These are phyloP conservation scores for Cephaloascus albidus DNA, from an alignment of 805 yeast species.

Conservation along the genomic window DNA sequence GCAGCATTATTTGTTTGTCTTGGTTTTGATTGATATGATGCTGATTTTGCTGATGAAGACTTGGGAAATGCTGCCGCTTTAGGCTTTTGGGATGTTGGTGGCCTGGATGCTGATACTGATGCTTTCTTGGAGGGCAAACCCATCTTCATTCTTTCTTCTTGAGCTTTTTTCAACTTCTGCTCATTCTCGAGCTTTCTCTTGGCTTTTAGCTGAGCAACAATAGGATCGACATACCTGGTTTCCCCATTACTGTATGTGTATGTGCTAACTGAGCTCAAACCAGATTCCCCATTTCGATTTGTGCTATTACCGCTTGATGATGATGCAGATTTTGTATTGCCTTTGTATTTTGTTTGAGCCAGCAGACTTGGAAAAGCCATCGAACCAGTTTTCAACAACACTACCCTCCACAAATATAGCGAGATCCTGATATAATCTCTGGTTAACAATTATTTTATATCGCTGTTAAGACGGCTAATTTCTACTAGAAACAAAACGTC, in stretches of 20 bases:
- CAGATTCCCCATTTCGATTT: neutral
- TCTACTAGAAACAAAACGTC: too few species aligned
- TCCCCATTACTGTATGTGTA: conserved; percentile 1
- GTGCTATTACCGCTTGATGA: neutral
- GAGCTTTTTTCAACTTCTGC: conserved; percentile 21
- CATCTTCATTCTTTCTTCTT: conserved; percentile 20
- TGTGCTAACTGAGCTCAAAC: neutral
- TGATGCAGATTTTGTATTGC: neutral
- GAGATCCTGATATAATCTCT: too few species aligned
- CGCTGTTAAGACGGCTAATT: too few species aligned
- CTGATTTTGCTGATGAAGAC: conserved; percentile 1
- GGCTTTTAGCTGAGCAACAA: conserved; percentile 61
- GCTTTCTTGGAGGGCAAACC: conserved; percentile 18
- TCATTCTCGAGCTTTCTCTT: conserved; percentile 50
- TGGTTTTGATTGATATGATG: conserved; percentile 5
- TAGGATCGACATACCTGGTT: conserved; percentile 47
- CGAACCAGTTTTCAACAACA: too few species aligned
- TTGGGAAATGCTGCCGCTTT: conserved; percentile 2
- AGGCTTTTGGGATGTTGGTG: conserved; percentile 3
- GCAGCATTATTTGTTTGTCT: conserved; percentile 1
- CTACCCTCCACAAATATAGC: too few species aligned
- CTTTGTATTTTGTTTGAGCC: too few species aligned
- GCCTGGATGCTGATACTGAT: conserved; percentile 4
- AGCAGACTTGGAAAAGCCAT: too few species aligned
- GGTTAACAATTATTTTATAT: too few species aligned